Conservation (phyloP, 2,329 filamentous ascomycete species). For the Alternaria triticimaculans region DNA sequence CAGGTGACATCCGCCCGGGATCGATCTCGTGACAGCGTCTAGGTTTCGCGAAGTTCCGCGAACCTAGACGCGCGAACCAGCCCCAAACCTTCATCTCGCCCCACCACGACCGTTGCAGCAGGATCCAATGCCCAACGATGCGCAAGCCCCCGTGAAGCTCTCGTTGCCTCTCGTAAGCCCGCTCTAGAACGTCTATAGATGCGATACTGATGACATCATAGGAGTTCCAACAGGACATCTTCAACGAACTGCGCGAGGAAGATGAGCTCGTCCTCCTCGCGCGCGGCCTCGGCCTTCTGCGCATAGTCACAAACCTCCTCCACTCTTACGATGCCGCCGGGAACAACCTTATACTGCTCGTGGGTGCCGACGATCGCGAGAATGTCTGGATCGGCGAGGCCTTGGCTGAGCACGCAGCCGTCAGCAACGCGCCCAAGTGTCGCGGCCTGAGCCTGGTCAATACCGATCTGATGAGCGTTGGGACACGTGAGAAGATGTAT, state of each 20-base stretch:
- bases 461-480: conserved; percentile 89
- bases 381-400: conserved; percentile 98
- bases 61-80: conserved; percentile 23
- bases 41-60: conserved; percentile 7
- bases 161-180: conserved; percentile 72
- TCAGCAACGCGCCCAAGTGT: conserved; percentile 81
- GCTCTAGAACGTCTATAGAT: neutral
- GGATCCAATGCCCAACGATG: conserved; percentile 50
- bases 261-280: conserved; percentile 95
- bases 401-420: conserved; percentile 90
- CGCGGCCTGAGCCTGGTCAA: conserved; percentile 91
- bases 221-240: conserved; percentile 94
- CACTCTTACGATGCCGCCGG: conserved; percentile 97
- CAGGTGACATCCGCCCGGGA: neutral
- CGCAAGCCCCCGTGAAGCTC: conserved; percentile 72
- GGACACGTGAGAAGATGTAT: conserved; percentile 90
- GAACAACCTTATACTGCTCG: conserved; percentile 87
- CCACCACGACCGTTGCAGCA: conserved; percentile 23
- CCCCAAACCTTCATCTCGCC: conserved; percentile 19
- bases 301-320: conserved; percentile 91
- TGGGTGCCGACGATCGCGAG: conserved; percentile 89
- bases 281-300: conserved; percentile 87
- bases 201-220: conserved; percentile 45
- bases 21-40: conserved; percentile 37
- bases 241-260: conserved; percentile 73